Evolutionary conservation across 805 yeast species (phyloP), one percentile per base, ranked within the genome.

Genomic region (Teunomyces kruisii): DNA sequence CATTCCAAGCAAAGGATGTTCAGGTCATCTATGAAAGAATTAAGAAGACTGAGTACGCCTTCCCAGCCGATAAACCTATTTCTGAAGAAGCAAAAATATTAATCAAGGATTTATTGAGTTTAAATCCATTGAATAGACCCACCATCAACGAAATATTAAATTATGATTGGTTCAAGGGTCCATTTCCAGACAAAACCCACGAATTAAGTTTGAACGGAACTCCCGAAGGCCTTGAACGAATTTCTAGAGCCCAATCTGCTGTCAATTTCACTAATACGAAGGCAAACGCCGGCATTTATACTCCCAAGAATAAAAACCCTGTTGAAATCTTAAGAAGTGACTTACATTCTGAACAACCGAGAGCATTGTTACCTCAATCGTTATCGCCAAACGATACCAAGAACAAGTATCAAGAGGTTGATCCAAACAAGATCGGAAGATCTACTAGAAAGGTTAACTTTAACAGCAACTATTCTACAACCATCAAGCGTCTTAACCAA

Each of bases 1-100:
- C 99, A 1, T 94, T 94, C 72, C 99, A 94, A 70, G 88, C 96
- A 30, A 88, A 89, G 60, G 97, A 91, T 62, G 97, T 94, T 38
- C 84, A 89, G 56, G 81, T 85, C 45, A 94, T 94, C 53, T 94
- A 94, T 68, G 95, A 89, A 59, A 80, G 96, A 68, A 94, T 94
- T 63, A 89, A 90, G 65, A 75, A 78, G 46, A 84, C 85, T 47
- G 96, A 89, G 49, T 89, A 82, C 62, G 66, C 68, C 31, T 92
- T 91, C 65, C 99, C 98, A 14, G 72, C 70, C 14, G 84, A 81
- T 46, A 75, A 76, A 51, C 80, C 80, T 55, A 79, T 87, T 32
- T 82, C 95, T 4, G 65, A 72, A 4, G 89, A 84, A 43, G 97
- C 97, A 1, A 80, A 78, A 58, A 70, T 73, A 14, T 75, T 95